Conservation (phyloP, 2,329 filamentous ascomycete genomes). For the Exserohilum turcica region DNA sequence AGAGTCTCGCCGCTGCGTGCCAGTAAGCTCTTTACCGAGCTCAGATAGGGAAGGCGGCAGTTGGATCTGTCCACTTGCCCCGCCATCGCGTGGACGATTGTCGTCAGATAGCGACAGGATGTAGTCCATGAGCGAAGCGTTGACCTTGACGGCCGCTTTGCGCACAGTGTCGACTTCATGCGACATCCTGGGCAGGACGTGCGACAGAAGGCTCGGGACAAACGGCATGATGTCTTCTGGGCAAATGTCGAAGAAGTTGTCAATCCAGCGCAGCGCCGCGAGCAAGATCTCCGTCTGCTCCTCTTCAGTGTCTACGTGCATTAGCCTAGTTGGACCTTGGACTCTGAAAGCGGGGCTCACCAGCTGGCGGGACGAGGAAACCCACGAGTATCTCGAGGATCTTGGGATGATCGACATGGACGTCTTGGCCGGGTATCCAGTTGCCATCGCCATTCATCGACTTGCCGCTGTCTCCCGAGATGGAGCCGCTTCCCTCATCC, state of each 20-base stretch:
- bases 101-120: slow-evolving; percentile 85
- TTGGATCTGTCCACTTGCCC: slow-evolving; percentile 51
- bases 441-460: slow-evolving; percentile 74
- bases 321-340: slow-evolving; percentile 15
- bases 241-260: slow-evolving; percentile 95
- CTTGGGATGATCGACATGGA: slow-evolving; percentile 88
- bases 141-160: slow-evolving; percentile 85
- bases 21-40: slow-evolving; percentile 50
- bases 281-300: slow-evolving; percentile 72
- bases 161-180: slow-evolving; percentile 89
- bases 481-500: slow-evolving; percentile 43
- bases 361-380: slow-evolving; percentile 81
- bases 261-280: slow-evolving; percentile 92
- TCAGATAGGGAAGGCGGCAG: slow-evolving; percentile 48
- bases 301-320: slow-evolving; percentile 66
- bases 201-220: slow-evolving; percentile 86
- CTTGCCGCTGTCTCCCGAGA: slow-evolving; percentile 45
- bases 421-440: slow-evolving; percentile 96
- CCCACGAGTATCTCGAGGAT: slow-evolving; percentile 90
- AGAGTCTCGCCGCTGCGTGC: slow-evolving; percentile 46
- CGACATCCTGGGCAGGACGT: slow-evolving; percentile 91
- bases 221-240: slow-evolving; percentile 95
- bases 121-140: slow-evolving; percentile 89
- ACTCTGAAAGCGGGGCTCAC: slow-evolving; percentile 54
- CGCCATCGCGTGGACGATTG: slow-evolving; percentile 49